phyloP scores from a whole-genome alignment of 2,329 filamentous ascomycete species.

The Ophiostoma himal-ulmi region DNA sequence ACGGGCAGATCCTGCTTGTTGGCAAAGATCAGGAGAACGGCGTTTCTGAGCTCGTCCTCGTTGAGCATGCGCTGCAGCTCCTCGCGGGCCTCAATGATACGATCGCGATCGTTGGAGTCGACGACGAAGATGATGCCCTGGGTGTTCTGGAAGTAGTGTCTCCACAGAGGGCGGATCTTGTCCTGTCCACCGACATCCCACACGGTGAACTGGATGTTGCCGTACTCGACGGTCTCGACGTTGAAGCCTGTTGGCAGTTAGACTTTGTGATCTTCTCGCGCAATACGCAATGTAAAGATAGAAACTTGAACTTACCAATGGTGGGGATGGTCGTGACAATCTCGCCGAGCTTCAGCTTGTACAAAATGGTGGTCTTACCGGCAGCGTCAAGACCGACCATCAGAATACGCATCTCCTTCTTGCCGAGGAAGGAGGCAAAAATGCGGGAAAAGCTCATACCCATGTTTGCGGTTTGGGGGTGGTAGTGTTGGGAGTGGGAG shows the following conservation, averaged over 20 bases:
- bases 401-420: constrained; percentile 99
- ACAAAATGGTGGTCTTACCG: constrained; percentile 99
- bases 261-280: neutral
- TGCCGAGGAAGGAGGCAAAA: constrained; percentile 93
- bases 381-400: constrained; percentile 99
- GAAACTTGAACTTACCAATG: constrained; percentile 64
- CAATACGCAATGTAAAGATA: neutral
- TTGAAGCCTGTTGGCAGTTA: constrained; percentile 71
- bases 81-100: constrained; percentile 93
- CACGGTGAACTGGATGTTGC: constrained; percentile 99
- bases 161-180: constrained; percentile 99
- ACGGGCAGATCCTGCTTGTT: constrained; percentile 99
- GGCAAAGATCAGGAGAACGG: constrained; percentile 92
- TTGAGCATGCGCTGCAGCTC: constrained; percentile 98
- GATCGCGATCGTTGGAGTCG: constrained; percentile 96
- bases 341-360: constrained; percentile 99
- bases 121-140: constrained; percentile 99
- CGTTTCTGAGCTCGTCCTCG: constrained; percentile 97
- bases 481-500: neutral
- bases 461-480: constrained; percentile 62
- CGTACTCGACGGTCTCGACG: constrained; percentile 99
- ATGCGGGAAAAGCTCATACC: constrained; percentile 97
- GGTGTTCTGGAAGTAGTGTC: constrained; percentile 99
- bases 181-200: constrained; percentile 99
- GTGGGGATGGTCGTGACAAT: constrained; percentile 99